Base-by-base conservation (phyloP, 345 rosid species). In the Gossypium stocksii region DNA sequence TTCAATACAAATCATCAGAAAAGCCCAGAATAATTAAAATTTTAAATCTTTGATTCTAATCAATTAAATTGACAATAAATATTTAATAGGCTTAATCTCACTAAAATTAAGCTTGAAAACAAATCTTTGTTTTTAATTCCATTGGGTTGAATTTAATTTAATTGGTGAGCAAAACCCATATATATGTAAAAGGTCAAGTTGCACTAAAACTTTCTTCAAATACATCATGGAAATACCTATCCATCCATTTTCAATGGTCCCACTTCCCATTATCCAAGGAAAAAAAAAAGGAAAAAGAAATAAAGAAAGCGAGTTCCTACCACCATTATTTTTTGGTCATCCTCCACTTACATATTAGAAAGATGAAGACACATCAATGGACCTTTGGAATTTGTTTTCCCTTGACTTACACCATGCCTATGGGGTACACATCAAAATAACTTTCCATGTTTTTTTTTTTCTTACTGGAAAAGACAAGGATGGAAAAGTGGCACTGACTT, bases 161-260 rank as follows among this genome's bases (percentile, higher is more conserved):
- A 10, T 45, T 10, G 64, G 9, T 5, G 62, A 11, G 62, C 15
- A 57, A 22, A 59, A 13, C 0, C 38, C 38, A 59, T 22, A 23
- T 25, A 22, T 34, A 4, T 34, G 41, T 23, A 59, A 60, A 60
- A 27, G 41, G 9, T 78, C 83, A 78, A 74, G 76, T 83, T 80
- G 82, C 82, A 71, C 38, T 20, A 68, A 76, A 78, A 54, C 41
- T 74, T 80, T 78, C 77, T 46, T 44, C 78, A 70, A 52, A 82
- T 60, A 57, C 80, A 81, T 86, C 71, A 82, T 80, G 41, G 51
- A 74, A 72, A 75, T 45, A 38, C 61, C 77, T 77, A 65, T 82
- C 84, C 76, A 81, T 56, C 80, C 80, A 86, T 78, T 84, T 84
- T 74, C 27, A 15, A 20, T 62, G 85, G 72, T 34, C 86, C 87